Evolutionary conservation across 257 asterid genomes (phyloP).

Genomic region (Jacaranda copaia): DNA sequence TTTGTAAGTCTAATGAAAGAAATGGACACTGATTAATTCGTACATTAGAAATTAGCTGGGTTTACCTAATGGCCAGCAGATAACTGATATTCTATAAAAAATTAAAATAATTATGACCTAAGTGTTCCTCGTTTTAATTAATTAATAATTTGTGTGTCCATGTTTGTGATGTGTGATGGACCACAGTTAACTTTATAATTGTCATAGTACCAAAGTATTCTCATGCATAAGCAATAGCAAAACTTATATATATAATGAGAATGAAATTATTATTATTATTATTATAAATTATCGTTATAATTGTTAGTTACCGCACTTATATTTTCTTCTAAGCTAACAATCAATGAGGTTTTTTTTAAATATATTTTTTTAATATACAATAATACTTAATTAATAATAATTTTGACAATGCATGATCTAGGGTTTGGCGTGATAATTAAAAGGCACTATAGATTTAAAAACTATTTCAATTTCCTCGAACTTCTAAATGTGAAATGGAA

Average conservation of each 20-base stretch:
- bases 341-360: too few species aligned
- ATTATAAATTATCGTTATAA: background rate
- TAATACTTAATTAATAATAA: too few species aligned
- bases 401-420: too few species aligned
- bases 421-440: too few species aligned
- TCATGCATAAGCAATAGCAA: background rate
- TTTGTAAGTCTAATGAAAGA: background rate
- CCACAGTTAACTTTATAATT: conserved; percentile 19
- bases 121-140: background rate
- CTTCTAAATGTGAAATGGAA: too few species aligned
- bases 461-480: too few species aligned
- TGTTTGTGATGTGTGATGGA: background rate
- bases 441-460: too few species aligned
- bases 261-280: background rate
- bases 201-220: background rate
- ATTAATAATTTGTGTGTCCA: background rate
- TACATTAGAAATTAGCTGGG: background rate
- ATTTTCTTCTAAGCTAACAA: background rate
- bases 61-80: background rate
- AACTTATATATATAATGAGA: background rate
- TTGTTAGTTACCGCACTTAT: background rate
- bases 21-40: background rate
- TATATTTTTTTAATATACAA: too few species aligned
- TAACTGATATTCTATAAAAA: background rate
- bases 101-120: background rate